Base-by-base conservation (phyloP, 345 rosid genomes). In the Eucalyptus sp. region DNA sequence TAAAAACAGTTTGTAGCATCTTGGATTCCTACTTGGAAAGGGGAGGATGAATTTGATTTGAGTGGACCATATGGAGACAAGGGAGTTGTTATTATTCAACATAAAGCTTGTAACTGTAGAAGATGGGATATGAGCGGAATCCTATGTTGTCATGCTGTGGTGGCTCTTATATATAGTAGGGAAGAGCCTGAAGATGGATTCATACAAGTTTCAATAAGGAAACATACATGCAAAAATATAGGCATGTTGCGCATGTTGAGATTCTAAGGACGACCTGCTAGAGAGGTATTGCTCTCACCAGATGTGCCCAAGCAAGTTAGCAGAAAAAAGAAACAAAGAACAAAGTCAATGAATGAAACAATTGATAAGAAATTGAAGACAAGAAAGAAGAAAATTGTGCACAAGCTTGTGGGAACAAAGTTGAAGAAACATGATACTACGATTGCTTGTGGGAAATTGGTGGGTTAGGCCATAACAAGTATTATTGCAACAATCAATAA, bases 241-340 rank as follows among this genome's bases (percentile, higher is more conserved):
- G 62, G 29, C 62, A 56, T 56, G 29, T 56, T 56, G 62, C 10
- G 29, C 29, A 56, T 56, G 62, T 24, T 56, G 62, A 4, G 62
- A 56, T 56, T 56, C 29, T 56, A 22, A 56, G 62, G 62, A 56
- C 2, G 6, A 24, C 29, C 2, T 24, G 13, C 29, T 56, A 24
- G 62, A 24, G 29, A 56, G 29, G 2, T 25, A 56, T 1, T 10
- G 0, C 29, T 56, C 62, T 25, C 29, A 4, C 3, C 3, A 56
- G 0, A 56, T 56, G 29, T 56, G 62, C 62, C 29, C 29, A 24
- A 10, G 11, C 60, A 8, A 56, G 62, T 56, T 56, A 5, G 29
- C 1, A 0, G 1, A 56, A 56, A 24, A 13, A 56, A 56, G 29
- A 56, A 56, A 10, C 1, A 2, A 56, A 56, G 29, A 56, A 24